Evolutionary conservation across 148 eudicot genomes (phyloP).

Genomic region (Chenopodium formosanum): DNA sequence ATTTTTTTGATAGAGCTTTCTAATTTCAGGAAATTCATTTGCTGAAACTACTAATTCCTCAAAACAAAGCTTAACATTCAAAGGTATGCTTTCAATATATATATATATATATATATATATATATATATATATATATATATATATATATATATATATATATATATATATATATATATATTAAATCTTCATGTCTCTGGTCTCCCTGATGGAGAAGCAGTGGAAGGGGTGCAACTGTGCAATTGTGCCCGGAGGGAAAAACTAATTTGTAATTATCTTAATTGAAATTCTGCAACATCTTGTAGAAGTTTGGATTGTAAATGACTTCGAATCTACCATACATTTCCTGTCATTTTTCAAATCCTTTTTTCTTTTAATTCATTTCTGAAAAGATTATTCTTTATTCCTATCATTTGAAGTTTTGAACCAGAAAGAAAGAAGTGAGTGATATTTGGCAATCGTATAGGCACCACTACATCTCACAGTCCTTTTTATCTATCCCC

Average conservation of each 20-base stretch:
- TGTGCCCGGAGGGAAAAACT: background rate
- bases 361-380: background rate
- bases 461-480: background rate
- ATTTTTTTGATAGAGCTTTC: constrained; percentile 48
- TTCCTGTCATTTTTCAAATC: constrained; percentile 12
- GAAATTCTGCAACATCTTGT: background rate
- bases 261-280: background rate
- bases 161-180: background rate
- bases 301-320: background rate
- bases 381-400: background rate
- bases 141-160: background rate
- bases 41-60: constrained; percentile 72
- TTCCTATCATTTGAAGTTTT: background rate
- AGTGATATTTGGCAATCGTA: background rate
- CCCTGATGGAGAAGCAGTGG: background rate
- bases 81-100: constrained; percentile 66
- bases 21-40: constrained; percentile 81
- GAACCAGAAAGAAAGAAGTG: background rate
- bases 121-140: no score
- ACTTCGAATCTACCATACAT: background rate
- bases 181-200: constrained; percentile 1
- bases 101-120: no score
- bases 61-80: constrained; percentile 73
- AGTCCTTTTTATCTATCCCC: background rate
- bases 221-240: constrained; percentile 1